Evolutionary conservation across 2,329 filamentous ascomycete genomes (phyloP).

Genomic region (Colletotrichum agaves): DNA sequence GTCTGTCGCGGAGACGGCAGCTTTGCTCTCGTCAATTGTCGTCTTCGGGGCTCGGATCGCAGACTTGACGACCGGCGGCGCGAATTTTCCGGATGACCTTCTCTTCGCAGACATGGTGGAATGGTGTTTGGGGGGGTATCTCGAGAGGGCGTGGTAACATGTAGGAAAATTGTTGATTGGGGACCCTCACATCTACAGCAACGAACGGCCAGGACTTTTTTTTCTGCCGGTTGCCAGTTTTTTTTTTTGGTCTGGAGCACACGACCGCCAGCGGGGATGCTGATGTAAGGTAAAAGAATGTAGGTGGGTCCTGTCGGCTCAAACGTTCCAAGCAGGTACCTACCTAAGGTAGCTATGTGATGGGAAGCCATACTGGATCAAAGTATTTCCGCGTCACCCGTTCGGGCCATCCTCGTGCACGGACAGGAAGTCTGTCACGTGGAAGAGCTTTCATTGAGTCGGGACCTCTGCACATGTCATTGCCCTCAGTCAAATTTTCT

Average conservation of each 20-base stretch:
- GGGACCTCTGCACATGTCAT: slow-evolving; percentile 10
- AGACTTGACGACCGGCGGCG: slow-evolving; percentile 63
- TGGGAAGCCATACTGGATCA: no score
- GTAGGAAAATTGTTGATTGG: slow-evolving; percentile 20
- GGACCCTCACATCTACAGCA: slow-evolving; percentile 16
- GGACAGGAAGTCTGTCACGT: no score
- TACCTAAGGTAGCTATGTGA: no score
- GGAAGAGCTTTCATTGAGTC: neutral
- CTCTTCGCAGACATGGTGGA: slow-evolving; percentile 68
- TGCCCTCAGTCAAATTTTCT: neutral
- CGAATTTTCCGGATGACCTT: slow-evolving; percentile 68
- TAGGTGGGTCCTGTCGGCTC: no score
- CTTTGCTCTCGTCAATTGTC: slow-evolving; percentile 68
- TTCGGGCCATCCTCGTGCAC: no score
- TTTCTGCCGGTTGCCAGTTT: slow-evolving; percentile 37
- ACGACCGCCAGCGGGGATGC: slow-evolving; percentile 34
- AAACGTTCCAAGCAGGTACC: no score
- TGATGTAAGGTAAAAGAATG: slow-evolving; percentile 30
- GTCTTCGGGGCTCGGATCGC: slow-evolving; percentile 63
- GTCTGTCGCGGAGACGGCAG: slow-evolving; percentile 60
- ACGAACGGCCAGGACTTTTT: slow-evolving; percentile 32
- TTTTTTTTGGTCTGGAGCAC: slow-evolving; percentile 21
- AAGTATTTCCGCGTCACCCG: no score
- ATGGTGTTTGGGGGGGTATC: slow-evolving; percentile 12
- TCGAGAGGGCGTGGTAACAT: slow-evolving; percentile 1